Base-by-base conservation (phyloP, 2,329 filamentous ascomycete species). In the Fusarium nisikadoi region DNA sequence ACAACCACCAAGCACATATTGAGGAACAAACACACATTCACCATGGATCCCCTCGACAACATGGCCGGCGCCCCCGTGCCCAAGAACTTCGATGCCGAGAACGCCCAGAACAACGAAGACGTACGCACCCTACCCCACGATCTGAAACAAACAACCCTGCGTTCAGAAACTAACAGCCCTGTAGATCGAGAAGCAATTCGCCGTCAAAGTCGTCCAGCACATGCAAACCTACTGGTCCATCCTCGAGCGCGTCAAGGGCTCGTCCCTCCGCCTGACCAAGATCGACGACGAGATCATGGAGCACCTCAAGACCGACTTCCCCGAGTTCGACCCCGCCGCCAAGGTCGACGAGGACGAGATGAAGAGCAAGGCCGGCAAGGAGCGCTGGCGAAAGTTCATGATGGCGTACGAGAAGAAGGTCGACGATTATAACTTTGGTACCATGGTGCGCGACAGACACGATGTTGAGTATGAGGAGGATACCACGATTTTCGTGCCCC, bases 141-240 rank as follows among this genome's bases (percentile, higher is more conserved):
- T 68, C 49, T 41, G n/a, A 53, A 19, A 39, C 62, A 38, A 19
- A 39, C 62, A 38, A 19, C 6, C 8, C 8, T 23, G 13, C n/a
- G 52, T 19, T 29, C 57, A 67, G 65, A 29, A 68, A 50, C 16
- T 36, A n/a, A 35, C 35, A 27, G 6, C 7, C 23, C 12, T 41
- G 11, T 25, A 97, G 93, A 98, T 99, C 81, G 96, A 99, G 89
- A 97, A 98, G 88, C 96, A 98, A 83, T 99, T 99, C 79, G 96
- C 96, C 35, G 96, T 99, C 78, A 98, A 98, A 87, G 95, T 92
- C 56, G 96, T 98, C 41, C 93, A 97, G 83, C 96, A 99, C 83
- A 94, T 99, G 88, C 90, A 94, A 79, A 98, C 95, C 53, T 98
- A 99, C 88, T 99, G 95, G 95, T 87, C 91, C 57, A 95, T 99